These are phyloP conservation scores for Calonectria montana DNA, from an alignment of 2,329 filamentous ascomycete genomes.

Conservation along the genomic window DNA sequence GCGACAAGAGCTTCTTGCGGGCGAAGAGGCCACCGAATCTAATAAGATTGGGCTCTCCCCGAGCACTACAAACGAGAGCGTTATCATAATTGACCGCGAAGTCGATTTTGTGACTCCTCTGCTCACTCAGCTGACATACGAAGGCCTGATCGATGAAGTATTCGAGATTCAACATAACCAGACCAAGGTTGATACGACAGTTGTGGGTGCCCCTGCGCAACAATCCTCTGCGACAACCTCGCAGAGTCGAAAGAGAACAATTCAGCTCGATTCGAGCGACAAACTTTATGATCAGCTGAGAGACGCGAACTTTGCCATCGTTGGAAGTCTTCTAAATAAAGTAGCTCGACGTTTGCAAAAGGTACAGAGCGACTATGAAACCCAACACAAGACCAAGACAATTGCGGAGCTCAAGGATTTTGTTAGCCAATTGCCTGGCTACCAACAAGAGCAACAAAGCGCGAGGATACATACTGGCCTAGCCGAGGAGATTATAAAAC, in stretches of 20 bases:
- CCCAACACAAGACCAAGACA: conserved; percentile 87
- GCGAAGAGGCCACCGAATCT: conserved; percentile 75
- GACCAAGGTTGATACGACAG: conserved; percentile 89
- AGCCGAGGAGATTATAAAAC: conserved; percentile 94
- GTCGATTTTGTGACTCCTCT: conserved; percentile 93
- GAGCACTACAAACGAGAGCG: conserved; percentile 87
- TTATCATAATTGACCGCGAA: conserved; percentile 95
- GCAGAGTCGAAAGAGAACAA: conserved; percentile 82
- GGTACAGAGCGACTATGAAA: conserved; percentile 89
- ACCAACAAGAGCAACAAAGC: conserved; percentile 93
- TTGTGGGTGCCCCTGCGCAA: conserved; percentile 79
- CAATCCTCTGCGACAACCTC: conserved; percentile 66
- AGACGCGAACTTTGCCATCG: conserved; percentile 94
- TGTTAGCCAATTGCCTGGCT: conserved; percentile 91
- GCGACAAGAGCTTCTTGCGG: conserved; percentile 87
- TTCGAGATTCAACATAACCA: conserved; percentile 94
- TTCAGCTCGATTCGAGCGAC: conserved; percentile 89
- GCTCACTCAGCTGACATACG: conserved; percentile 95
- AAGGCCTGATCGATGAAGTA: conserved; percentile 93
- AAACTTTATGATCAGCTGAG: conserved; percentile 88
- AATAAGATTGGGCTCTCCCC: conserved; percentile 79
- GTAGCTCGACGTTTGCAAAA: conserved; percentile 85
- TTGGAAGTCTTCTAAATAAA: conserved; percentile 89
- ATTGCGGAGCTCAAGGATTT: conserved; percentile 94
- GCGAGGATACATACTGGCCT: conserved; percentile 92